phyloP scores from a whole-genome alignment of 495 filamentous ascomycete species.

The Xylaria intraflava region DNA sequence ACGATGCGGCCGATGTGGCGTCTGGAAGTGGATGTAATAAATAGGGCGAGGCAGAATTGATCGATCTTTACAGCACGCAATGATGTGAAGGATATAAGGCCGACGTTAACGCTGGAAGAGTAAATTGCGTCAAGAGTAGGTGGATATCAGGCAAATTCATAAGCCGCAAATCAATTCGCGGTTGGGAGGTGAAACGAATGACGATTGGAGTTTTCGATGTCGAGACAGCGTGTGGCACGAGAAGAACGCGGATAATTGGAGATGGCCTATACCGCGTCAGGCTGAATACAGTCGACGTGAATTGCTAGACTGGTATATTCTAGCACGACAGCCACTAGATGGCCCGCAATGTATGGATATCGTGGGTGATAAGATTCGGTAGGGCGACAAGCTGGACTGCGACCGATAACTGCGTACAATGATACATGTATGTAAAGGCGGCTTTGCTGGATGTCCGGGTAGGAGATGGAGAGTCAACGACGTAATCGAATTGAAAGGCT shows the following conservation, averaged over 20 bases:
- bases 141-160: neutral
- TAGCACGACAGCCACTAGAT: neutral
- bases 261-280: constrained; percentile 11
- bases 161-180: neutral
- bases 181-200: neutral
- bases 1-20: neutral
- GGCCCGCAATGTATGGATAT: neutral
- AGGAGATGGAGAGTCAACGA: neutral
- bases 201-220: neutral
- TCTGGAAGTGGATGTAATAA: neutral
- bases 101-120: neutral
- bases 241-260: constrained; percentile 16
- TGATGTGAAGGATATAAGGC: neutral
- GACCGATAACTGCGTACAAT: neutral
- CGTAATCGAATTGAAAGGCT: neutral
- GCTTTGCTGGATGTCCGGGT: neutral
- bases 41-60: neutral
- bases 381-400: neutral
- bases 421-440: neutral
- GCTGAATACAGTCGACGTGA: constrained; percentile 11
- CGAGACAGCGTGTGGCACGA: constrained; percentile 17
- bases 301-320: neutral
- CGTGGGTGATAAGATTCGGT: neutral
- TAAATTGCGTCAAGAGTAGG: neutral
- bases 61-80: neutral